Percentiles rank a stretch among this genome's conserved stretches.
These are phyloP conservation scores for Sporisorium exsertum DNA, from an alignment of 1,284 basidiomycete genomes.

Conservation along the genomic window DNA sequence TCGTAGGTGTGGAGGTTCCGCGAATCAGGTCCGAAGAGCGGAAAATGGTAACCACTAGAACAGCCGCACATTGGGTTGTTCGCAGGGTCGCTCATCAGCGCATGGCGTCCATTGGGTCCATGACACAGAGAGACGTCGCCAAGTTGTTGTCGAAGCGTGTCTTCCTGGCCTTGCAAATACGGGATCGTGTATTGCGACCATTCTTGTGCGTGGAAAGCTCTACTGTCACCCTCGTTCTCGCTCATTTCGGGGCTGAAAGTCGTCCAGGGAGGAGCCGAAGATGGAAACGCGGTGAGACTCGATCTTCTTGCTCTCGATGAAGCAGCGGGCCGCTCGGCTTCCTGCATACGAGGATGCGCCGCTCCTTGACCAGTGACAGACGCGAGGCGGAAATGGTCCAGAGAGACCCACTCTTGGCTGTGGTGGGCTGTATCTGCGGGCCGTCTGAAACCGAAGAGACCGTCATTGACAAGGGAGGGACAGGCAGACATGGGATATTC, in stretches of 20 bases:
- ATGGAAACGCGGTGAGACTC: background rate
- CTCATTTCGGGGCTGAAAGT: background rate
- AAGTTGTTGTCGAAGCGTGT: background rate
- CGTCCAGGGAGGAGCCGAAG: background rate
- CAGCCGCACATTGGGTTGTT: slow-evolving; percentile 25
- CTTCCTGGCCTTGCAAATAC: background rate
- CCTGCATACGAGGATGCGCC: background rate
- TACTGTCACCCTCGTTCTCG: background rate
- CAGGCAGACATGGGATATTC: background rate
- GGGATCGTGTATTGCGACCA: background rate
- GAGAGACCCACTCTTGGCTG: background rate
- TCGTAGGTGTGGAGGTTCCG: background rate
- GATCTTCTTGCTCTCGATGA: background rate
- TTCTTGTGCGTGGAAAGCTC: background rate
- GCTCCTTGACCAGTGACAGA: too few species aligned
- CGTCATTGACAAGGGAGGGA: background rate
- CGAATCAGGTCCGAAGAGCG: background rate
- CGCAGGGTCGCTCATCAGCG: background rate
- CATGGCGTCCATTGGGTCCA: background rate
- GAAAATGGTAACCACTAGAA: background rate
- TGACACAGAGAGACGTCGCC: background rate
- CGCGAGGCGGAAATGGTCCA: background rate
- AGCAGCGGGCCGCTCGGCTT: background rate
- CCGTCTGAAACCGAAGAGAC: background rate
- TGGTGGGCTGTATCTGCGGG: background rate